Evolutionary conservation across 495 filamentous ascomycete species (phyloP), one percentile per base, ranked within the genome.

Genomic region (Aspergillus incahuasiensis): DNA sequence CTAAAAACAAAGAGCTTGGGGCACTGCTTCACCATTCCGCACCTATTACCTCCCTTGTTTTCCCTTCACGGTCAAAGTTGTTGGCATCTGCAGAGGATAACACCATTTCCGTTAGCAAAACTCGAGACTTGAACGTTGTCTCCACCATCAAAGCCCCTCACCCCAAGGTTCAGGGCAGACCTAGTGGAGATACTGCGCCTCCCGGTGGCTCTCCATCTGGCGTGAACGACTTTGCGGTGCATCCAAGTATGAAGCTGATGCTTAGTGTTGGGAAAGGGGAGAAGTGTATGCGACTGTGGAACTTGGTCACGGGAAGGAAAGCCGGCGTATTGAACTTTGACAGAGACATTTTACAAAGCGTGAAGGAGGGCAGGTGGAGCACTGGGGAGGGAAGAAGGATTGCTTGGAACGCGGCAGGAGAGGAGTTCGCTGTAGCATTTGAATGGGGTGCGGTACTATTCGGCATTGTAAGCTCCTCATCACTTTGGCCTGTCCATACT

Each of bases 171-270:
- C 79, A 83, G 47, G 91, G 92, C 12, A 79, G 90, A 53, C 92
- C 94, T 32, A 89, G 85, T 58, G 92, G 95, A 39, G 94, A 97
- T 66, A 97, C 94, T 6, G 90, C 90, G 1, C 85, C 83, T 13
- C 75, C 83, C n/a, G 94, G 89, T 11, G 89, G 83, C 12, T 81
- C 84, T n/a, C 91, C 92, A 2, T 79, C 85, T n/a, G 94, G 94
- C 12, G 82, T 99, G 43, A 97, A 96, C 63, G 91, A 91, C 66
- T 90, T 97, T 73, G 91, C 95, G 11, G 85, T 97, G 5, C 95
- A 99, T 63, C 95, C 94, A 3, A 91, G 87, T 70, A 89, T 91
- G 81, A 97, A 97, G 74, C 80, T 99, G 50, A 94, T 96, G 85
- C 79, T 99, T 44, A 91, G 83, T 62, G 91, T 97, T 4, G 85